phyloP scores from a whole-genome alignment of 805 yeast genomes.

The Jamesozyma gamospora region DNA sequence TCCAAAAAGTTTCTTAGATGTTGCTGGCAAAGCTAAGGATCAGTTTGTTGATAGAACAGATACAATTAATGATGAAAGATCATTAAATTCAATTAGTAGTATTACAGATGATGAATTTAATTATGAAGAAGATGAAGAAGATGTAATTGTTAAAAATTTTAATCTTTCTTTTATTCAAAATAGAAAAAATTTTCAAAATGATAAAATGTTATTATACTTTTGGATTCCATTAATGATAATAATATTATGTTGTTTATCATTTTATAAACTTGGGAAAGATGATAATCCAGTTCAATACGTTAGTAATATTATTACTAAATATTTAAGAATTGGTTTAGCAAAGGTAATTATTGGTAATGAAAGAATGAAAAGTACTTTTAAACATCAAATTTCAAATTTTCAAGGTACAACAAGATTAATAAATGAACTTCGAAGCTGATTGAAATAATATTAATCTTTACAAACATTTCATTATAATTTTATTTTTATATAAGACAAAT shows the following conservation, averaged over 20 bases:
- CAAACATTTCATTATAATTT: too few relatives aligned
- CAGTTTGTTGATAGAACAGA: not conserved
- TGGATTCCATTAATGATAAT: constrained; percentile 74
- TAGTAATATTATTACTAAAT: constrained; percentile 26
- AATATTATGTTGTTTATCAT: constrained; percentile 37
- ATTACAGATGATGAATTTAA: constrained; percentile 9
- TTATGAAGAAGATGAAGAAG: constrained; percentile 12
- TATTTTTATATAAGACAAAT: too few relatives aligned
- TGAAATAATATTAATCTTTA: too few relatives aligned
- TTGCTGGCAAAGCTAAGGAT: too few relatives aligned
- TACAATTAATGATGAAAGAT: not conserved
- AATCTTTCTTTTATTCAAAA: constrained; percentile 31
- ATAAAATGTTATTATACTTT: constrained; percentile 74
- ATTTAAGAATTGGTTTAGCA: constrained; percentile 35
- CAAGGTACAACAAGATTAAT: constrained; percentile 7
- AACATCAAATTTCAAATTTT: constrained; percentile 20
- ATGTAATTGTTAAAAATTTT: constrained; percentile 27
- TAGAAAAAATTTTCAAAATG: constrained; percentile 45
- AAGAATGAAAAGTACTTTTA: constrained; percentile 34
- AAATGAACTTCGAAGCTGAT: not conserved
- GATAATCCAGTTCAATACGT: constrained; percentile 20
- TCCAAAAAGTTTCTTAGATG: constrained; percentile 31
- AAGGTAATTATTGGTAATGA: constrained; percentile 42
- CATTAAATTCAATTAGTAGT: not conserved
- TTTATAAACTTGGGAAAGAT: constrained; percentile 30